Base-by-base conservation (phyloP, 78 protist species). In the Protostelium mycophagum region DNA sequence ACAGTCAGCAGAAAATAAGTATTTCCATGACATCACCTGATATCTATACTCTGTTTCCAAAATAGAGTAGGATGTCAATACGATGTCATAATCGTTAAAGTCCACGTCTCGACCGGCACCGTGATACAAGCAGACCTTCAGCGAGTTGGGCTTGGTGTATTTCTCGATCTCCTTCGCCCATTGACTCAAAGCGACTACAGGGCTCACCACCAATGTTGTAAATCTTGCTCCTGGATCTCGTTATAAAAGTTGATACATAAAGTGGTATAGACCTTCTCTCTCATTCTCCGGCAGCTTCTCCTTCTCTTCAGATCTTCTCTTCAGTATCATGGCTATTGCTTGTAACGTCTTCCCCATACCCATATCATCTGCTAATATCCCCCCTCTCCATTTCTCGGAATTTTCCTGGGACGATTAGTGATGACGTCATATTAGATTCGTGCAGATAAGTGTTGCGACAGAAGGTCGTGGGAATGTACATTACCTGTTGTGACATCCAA, bases 271-370 rank as follows among this genome's bases (percentile, higher is more conserved):
- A 51, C 16, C 73, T 51, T 51, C 31, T 51, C 73, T 51, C 73
- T 51, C 73, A 25, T 51, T 16, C 73, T 51, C 73, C 31, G 31
- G 5, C 73, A 51, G 5, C 73, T 51, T 51, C 16, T 51, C 73
- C 73, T 25, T 25, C 73, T 51, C 73, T 16, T 51, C 73, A 5
- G 73, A 51, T 51, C 73, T 5, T 16, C 73, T 51, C 73, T 51
- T 51, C 73, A 89, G 34, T 0, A 91, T 92, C 36, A 92, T 38
- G 85, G 96, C 86, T 1, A 94, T 36, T 0, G 92, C 92, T 85
- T 94, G 92, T 23, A 94, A 91, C 1, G 96, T 94, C 87, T 94
- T 94, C 35, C 96, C 96, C 96, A 94, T 93, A 35, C 96, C 96
- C 96, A 94, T 94, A 51, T 94, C 96, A 90, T 94, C 96, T 38